Evolutionary conservation across 805 yeast species (phyloP), one percentile per base, ranked within the genome.

Genomic region (Metschnikowia drakensbergensis): DNA sequence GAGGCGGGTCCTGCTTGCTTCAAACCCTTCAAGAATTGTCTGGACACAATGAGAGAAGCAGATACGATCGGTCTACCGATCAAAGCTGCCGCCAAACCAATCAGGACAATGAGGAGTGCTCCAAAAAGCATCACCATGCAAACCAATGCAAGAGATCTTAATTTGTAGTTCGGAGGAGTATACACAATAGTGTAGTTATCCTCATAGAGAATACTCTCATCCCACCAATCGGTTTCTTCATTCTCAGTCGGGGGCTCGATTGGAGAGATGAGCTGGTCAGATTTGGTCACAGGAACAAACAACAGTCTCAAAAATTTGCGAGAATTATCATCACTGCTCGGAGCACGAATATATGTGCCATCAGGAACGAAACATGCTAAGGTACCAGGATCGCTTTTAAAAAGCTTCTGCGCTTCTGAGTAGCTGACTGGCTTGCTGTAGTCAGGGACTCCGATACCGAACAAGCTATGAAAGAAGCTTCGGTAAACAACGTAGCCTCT

Each of bases 281-380:
- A 85, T 55, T 81, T 83, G 0, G 96, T 87, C 2, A 92, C 97
- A 0, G 89, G 81, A 0, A 87, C 84, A 68, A 94, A 94, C 49
- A 90, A 67, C 41, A 79, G 77, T 55, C 79, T 81, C 30, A 83
- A 79, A 54, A 75, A 82, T 42, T 76, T 77, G 49, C 89, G 71
- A 0, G 92, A 80, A 22, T 85, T 82, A 11, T 83, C 83, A 61
- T 91, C 97, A 54, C 79, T 79, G 50, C 81, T 84, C 0, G 99
- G 99, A 1, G 90, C 99, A 48, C 98, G 80, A 31, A 91, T 81
- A 58, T 80, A 85, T 41, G 73, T 71, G 3, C 99, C 99, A 63
- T 88, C 85, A 0, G 91, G 91, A 6, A 88, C 81, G 60, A 86
- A 86, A 42, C 80, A 82, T 0, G 86, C 82, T 33, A 68, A 68